Conservation (phyloP, 2,329 filamentous ascomycete genomes). For the Amylocarpus encephaloides region DNA sequence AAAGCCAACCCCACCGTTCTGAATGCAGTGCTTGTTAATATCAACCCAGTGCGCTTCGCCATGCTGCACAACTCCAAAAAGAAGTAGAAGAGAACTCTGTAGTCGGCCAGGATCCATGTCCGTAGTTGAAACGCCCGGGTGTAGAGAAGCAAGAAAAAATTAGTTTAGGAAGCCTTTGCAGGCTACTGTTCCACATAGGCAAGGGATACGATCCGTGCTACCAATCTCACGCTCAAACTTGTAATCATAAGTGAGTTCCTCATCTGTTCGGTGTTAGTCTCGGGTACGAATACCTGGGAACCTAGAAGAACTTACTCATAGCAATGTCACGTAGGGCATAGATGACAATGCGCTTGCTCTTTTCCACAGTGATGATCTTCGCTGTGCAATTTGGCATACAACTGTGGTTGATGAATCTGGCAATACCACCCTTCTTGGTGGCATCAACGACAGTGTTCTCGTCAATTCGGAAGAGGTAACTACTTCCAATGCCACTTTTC, state of each 20-base stretch:
- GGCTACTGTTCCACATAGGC: slow-evolving; percentile 88
- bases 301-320: slow-evolving; percentile 62
- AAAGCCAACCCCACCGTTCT: slow-evolving; percentile 8
- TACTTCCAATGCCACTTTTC: slow-evolving; percentile 93
- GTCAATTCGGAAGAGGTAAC: slow-evolving; percentile 96
- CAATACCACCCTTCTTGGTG: slow-evolving; percentile 97
- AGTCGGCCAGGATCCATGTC: neutral
- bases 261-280: slow-evolving; percentile 53
- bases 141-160: slow-evolving; percentile 26
- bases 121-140: slow-evolving; percentile 2
- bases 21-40: slow-evolving; percentile 19
- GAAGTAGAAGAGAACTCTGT: slow-evolving; percentile 3
- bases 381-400: slow-evolving; percentile 98
- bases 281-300: neutral
- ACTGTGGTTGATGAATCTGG: slow-evolving; percentile 96
- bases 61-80: slow-evolving; percentile 13
- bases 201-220: slow-evolving; percentile 91
- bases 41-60: slow-evolving; percentile 11
- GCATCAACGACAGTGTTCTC: slow-evolving; percentile 97
- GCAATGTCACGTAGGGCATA: slow-evolving; percentile 94
- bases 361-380: slow-evolving; percentile 98
- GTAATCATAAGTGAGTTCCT: slow-evolving; percentile 99
- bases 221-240: slow-evolving; percentile 98
- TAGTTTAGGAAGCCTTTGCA: slow-evolving; percentile 99
- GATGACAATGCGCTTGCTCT: slow-evolving; percentile 97